Conservation (phyloP, 345 rosid genomes). For the Syzygium oleosum region DNA sequence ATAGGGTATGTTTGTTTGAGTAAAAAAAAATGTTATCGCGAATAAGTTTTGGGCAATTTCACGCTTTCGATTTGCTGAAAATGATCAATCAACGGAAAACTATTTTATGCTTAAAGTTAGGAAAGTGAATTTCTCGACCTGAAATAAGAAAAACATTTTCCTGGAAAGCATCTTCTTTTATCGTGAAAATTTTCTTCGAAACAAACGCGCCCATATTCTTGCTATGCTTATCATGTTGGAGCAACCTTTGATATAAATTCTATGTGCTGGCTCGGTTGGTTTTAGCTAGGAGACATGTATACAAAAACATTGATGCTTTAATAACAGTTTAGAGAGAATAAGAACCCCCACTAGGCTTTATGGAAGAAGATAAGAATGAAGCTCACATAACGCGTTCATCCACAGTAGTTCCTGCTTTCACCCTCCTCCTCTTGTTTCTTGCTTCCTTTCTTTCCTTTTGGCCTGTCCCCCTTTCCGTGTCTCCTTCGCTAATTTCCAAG, state of each 20-base stretch:
- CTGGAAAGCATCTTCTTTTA: not conserved
- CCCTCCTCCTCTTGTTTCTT: not conserved
- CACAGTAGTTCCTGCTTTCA: not conserved
- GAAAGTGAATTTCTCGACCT: not conserved
- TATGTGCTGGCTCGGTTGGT: not conserved
- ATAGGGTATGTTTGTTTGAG: not conserved
- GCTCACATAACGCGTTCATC: not conserved
- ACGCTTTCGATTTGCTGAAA: too few relatives aligned
- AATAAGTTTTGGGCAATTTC: too few relatives aligned
- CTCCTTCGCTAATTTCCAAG: not conserved
- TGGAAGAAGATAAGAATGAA: not conserved
- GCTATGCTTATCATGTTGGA: not conserved
- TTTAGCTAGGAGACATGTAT: not conserved
- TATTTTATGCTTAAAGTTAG: not conserved
- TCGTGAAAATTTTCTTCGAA: not conserved
- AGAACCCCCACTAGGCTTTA: not conserved
- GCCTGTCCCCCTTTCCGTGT: not conserved
- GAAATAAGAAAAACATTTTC: not conserved
- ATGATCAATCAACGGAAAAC: not conserved
- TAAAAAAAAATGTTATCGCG: too few relatives aligned
- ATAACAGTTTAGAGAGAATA: not conserved
- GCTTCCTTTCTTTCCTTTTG: too few relatives aligned
- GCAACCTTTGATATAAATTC: not conserved
- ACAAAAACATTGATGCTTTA: not conserved
- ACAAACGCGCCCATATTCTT: not conserved